Base-by-base conservation (phyloP, 768 basidiomycete species). In the Tricholoma matsutake region DNA sequence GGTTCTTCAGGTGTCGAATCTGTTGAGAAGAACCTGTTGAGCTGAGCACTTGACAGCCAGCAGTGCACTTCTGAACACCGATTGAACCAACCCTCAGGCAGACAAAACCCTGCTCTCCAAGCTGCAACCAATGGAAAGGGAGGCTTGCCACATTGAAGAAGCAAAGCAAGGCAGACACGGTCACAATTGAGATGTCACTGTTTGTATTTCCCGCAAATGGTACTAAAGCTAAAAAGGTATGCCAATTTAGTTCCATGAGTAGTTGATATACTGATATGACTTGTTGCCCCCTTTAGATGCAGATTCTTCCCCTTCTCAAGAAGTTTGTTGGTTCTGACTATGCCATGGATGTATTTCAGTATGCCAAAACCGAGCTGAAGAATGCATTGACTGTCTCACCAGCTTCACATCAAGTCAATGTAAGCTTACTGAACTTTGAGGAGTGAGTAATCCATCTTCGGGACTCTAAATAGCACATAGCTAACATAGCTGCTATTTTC, bases 301-400 rank as follows among this genome's bases (percentile, higher is more conserved):
- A 61, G 37, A 31, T 61, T 18, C 13, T 61, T 6, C 60, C 55
- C 11, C 9, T 61, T 56, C 20, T 56, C 1, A 47, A 31, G 29
- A 56, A 51, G 28, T 47, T 57, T 6, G 31, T 32, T 31, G 55
- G 60, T 14, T 51, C 60, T 2, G 60, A 61, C 25, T 25, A 16
- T 0, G 29, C 35, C 2, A 25, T 34, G 7, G 31, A 57, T 37
- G 32, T 61, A 14, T 61, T 61, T 43, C 54, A 61, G 22, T 49
- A 61, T 49, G 43, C 60, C 2, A 61, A 57, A n/a, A 16, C 45
- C 14, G 60, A 61, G 39, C 47, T 32, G 32, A 32, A 47, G 45
- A 47, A 47, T n/a, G 45, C 45, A 47, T 47, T n/a, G 45, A n/a
- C 22, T 6, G 45, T 6, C 32, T 32, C 32, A 9, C 32, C 32